Evolutionary conservation across 2,329 filamentous ascomycete genomes (phyloP), one percentile per base, ranked within the genome.

Genomic region (Ceratocystiopsis minuta): DNA sequence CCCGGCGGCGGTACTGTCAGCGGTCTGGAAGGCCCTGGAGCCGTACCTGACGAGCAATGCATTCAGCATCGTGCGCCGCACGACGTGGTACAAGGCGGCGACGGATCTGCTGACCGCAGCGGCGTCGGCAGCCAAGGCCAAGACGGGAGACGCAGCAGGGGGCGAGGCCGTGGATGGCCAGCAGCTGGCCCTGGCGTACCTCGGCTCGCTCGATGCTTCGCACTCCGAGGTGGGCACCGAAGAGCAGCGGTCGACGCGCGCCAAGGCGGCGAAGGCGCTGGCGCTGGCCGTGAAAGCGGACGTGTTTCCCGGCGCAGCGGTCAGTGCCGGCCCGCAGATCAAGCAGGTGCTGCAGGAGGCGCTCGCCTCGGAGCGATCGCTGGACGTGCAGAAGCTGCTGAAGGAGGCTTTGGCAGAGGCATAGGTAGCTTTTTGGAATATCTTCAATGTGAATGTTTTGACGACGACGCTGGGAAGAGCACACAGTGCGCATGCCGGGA

Each of bases 21-120:
- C 58, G 16, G 53, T 74, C 20, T 53, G 63, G 28, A 51, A 53
- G 3, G 55, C 53, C 0, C 52, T 73, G 40, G 55, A 52, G 44
- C 63, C 58, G 14, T 67, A 61, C 38, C 52, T 71, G 0, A 45
- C 49, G 3, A 57, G 54, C 42, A 37, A 53, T 0, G 57, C 59
- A 34, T 66, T 66, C 36, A 58, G 56, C 10, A 49, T 52, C 0
- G 61, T 72, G 43, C 63, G 68, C 37, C 60, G 66, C 16, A 62
- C 66, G 34, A 59, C 64, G 2, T 74, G 71, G 66, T 75, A 73
- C 50, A 60, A 59, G 20, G 62, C 62, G 33, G 63, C 65, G 0
- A 49, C 50, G 14, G 67, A 71, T 13, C 43, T 75, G 14, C 58
- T 75, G 53, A 54, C 60, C 4, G 60, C 64, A 2, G 62, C 63